Evolutionary conservation across 2,329 filamentous ascomycete species (phyloP), one percentile per base, ranked within the genome.

Genomic region (Arthrobotrys musiformis): DNA sequence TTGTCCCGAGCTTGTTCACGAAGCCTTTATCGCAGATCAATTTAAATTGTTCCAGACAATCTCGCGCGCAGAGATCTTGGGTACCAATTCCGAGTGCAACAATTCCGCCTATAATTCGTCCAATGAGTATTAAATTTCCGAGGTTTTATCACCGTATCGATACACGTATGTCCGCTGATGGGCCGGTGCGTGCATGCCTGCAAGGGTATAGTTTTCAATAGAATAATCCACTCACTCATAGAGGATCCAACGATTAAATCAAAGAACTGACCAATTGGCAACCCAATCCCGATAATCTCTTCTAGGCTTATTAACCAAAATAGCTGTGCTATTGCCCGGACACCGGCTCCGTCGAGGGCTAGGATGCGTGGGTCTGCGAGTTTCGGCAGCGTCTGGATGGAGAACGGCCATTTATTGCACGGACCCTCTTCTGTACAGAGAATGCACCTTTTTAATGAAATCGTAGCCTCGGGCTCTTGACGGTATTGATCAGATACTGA

Each of bases 191-290:
- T n/a, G n/a, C n/a, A n/a, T n/a, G n/a, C n/a, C n/a, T n/a, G n/a
- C n/a, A n/a, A n/a, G n/a, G n/a, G n/a, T n/a, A 33, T 33, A 33
- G 30, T 5, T 33, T 5, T 9, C 9, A 33, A 33, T 9, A 9
- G 9, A 9, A 9, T 5, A 33, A 37, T 42, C 40, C 17, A 24
- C 56, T 63, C 22, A 70, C 54, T 44, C 7, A 13, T 26, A 28
- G 54, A 62, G 6, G 67, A 37, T 2, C 54, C 67, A 15, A 70
- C 24, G 4, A 70, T 44, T 2, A 69, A 30, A 54, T 70, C 67
- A 40, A 70, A 70, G 24, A 70, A 70, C 4, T 19, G 13, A 2
- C 42, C 42, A 42, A 70, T 70, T 26, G 67, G 67, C 5, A 70
- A 19, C 1, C 24, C 67, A 8, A 70, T 17, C 8, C 44, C 67